Evolutionary conservation across 2,329 filamentous ascomycete genomes (phyloP).

Genomic region (Colletotrichum sp.): DNA sequence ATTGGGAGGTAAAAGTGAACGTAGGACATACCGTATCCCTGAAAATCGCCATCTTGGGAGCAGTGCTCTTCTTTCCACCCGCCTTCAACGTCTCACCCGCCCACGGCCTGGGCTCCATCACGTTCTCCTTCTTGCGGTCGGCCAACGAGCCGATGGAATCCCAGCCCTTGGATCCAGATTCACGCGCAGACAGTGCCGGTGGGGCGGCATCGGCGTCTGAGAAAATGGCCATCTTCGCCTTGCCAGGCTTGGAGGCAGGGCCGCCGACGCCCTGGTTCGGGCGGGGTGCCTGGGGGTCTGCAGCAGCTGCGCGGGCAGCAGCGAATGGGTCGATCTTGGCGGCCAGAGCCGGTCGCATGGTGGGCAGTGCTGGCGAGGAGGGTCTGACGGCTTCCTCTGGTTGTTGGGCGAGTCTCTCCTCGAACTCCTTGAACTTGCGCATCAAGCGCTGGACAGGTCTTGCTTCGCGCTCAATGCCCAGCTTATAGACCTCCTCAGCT

Average conservation of each 20-base stretch:
- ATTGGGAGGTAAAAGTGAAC: slow-evolving; percentile 38
- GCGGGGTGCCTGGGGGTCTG: slow-evolving; percentile 70
- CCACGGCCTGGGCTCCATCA: slow-evolving; percentile 86
- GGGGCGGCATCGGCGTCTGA: slow-evolving; percentile 74
- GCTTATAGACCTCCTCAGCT: slow-evolving; percentile 90
- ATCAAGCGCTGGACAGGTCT: slow-evolving; percentile 79
- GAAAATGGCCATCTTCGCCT: slow-evolving; percentile 89
- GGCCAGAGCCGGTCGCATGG: slow-evolving; percentile 80
- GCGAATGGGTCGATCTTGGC: slow-evolving; percentile 87
- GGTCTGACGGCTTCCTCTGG: slow-evolving; percentile 70
- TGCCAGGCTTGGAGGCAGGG: slow-evolving; percentile 66
- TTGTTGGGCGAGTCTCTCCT: slow-evolving; percentile 73
- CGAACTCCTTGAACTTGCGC: slow-evolving; percentile 92
- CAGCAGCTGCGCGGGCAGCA: slow-evolving; percentile 52
- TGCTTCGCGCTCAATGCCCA: slow-evolving; percentile 89
- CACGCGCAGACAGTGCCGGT: slow-evolving; percentile 58
- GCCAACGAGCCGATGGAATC: slow-evolving; percentile 86
- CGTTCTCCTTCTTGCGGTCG: slow-evolving; percentile 94
- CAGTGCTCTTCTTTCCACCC: slow-evolving; percentile 78
- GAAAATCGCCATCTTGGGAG: slow-evolving; percentile 88
- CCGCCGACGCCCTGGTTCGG: slow-evolving; percentile 52
- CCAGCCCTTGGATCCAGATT: slow-evolving; percentile 75
- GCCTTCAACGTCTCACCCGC: slow-evolving; percentile 88
- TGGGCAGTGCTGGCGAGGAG: slow-evolving; percentile 85
- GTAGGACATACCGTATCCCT: slow-evolving; percentile 85